Evolutionary conservation across 768 basidiomycete genomes (phyloP).

Genomic region (Xerocomellus intermedius): DNA sequence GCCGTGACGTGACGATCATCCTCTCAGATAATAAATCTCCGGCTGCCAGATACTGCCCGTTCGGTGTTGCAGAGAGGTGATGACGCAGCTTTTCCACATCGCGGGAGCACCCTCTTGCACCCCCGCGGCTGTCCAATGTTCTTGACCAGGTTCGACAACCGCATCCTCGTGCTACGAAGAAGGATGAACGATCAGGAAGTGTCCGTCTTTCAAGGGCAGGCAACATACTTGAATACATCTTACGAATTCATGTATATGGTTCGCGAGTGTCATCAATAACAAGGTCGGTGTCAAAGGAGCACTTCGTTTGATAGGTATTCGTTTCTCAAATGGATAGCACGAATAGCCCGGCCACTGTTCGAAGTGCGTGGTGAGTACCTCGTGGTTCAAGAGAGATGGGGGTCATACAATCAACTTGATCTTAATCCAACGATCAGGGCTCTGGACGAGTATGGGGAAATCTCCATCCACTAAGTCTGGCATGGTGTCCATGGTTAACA

Average conservation of each 20-base stretch:
- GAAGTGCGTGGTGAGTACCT: background rate
- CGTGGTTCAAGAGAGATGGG: background rate
- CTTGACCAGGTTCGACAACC: conserved; percentile 36
- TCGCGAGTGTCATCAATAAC: conserved; percentile 33
- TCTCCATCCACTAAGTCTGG: conserved; percentile 25
- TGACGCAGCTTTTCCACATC: conserved; percentile 34
- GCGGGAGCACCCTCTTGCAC: conserved; percentile 14
- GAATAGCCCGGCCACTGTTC: conserved; percentile 51
- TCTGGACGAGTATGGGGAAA: conserved; percentile 19
- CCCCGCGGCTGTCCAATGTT: conserved; percentile 37
- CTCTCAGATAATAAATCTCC: conserved; percentile 36
- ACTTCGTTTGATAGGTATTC: conserved; percentile 35
- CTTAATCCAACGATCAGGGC: conserved; percentile 32
- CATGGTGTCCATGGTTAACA: conserved; percentile 22
- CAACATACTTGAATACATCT: conserved; percentile 32
- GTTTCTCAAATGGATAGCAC: conserved; percentile 36
- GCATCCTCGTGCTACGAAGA: conserved; percentile 25
- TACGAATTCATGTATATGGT: conserved; percentile 32
- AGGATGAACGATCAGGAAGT: background rate
- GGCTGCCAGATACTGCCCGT: conserved; percentile 45
- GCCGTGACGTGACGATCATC: conserved; percentile 1
- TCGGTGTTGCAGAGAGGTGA: conserved; percentile 40
- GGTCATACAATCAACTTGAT: conserved; percentile 35
- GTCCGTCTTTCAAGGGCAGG: background rate
- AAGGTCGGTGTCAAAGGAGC: conserved; percentile 29